Evolutionary conservation across 208 protist genomes (phyloP), one percentile per base, ranked within the genome.

Genomic region (Acanthamoeba lenticulata): DNA sequence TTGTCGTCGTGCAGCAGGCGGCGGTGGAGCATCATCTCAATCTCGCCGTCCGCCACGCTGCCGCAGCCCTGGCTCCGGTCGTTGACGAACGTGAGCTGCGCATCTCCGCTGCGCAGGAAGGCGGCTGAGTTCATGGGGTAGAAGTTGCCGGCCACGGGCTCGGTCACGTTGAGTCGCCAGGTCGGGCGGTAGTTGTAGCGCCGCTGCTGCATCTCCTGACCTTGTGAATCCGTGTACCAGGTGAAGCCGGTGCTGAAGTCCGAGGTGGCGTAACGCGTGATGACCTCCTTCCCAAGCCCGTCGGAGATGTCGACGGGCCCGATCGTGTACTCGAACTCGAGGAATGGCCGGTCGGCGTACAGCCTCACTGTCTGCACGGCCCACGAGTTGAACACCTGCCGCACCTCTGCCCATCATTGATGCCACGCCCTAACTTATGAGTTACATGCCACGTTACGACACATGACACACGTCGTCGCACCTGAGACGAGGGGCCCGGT

Each of bases 291-390:
- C 9, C 65, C 65, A 11, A 29, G 34, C 17, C 27, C 13, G 34
- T 77, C 65, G 29, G 65, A 40, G 11, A 77, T 77, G 65, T 77
- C 34, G 34, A 77, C 27, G 29, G 65, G 65, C 27, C 65, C 65
- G 65, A 77, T 77, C 29, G 27, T 77, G 65, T 77, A 77, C n/a
- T 77, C 65, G 34, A 77, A 77, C n/a, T 77, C 65, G 65, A 77
- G 29, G 34, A 77, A 77, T 11, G 65, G 65, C 27, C 13, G 34
- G n/a, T 38, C 29, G 29, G 27, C 65, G 34, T 77, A 77, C 9
- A 77, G 65, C 11, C 65, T 11, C 34, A 77, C 34, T 24, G 27
- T 77, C 65, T 77, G 65, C 7, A 38, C 27, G 17, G 65, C 65
- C 65, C 65, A 77, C 29, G 65, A 77, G 34, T 77, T 77, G 29